Conservation (phyloP, 2,329 filamentous ascomycete species). For the Pezicula neosporulosa region DNA sequence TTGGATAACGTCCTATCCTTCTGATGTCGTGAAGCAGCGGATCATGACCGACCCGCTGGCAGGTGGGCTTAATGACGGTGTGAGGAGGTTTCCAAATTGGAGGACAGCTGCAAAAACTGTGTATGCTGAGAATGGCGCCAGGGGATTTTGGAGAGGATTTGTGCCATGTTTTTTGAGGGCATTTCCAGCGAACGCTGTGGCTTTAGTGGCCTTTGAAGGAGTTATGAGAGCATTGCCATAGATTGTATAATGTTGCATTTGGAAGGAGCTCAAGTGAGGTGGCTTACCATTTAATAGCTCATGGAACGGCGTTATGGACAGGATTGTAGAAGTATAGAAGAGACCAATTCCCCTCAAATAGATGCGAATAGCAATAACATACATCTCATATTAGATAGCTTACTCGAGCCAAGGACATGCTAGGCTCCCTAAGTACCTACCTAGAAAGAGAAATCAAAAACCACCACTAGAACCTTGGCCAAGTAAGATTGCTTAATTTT, state of each 20-base stretch:
- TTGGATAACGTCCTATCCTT: conserved; percentile 89
- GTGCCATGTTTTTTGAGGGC: conserved; percentile 89
- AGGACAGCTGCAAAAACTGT: conserved; percentile 74
- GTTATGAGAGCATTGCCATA: conserved; percentile 66
- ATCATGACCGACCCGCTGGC: conserved; percentile 95
- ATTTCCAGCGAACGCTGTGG: conserved; percentile 94
- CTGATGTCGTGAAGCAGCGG: conserved; percentile 90
- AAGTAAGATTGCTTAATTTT: too few species aligned
- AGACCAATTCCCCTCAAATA: too few species aligned
- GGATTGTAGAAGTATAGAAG: too few species aligned
- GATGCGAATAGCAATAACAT: too few species aligned
- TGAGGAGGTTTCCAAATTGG: conserved; percentile 71
- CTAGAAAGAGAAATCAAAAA: too few species aligned
- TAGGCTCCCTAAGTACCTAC: too few species aligned
- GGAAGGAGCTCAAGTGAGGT: background rate
- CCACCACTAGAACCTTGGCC: too few species aligned
- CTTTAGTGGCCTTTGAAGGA: conserved; percentile 87
- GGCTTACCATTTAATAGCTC: too few species aligned
- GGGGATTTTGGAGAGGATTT: conserved; percentile 90
- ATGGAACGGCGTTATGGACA: too few species aligned
- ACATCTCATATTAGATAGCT: too few species aligned
- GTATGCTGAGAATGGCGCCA: conserved; percentile 71
- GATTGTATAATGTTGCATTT: background rate
- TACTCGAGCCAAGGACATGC: too few species aligned
- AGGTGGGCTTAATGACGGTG: conserved; percentile 62